Evolutionary conservation across 2,329 filamentous ascomycete species (phyloP), one percentile per base, ranked within the genome.

Genomic region (Dactylellina haptotyla): DNA sequence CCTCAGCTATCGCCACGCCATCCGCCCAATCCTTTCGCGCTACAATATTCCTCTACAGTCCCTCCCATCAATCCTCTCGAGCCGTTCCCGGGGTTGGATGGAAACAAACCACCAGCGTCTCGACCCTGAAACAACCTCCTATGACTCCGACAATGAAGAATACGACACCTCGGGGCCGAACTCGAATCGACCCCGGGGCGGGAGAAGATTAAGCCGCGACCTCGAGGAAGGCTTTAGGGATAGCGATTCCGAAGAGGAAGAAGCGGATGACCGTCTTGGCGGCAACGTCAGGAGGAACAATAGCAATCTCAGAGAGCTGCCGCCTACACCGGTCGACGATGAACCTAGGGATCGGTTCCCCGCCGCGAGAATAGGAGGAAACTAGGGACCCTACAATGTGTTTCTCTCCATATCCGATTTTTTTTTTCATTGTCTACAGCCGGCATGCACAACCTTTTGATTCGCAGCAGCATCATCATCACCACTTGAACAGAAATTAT

Each of bases 31-130:
- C 53, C 61, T 73, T 37, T 66, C 62, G 34, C 69, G 69, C 25
- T 73, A 73, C 48, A 73, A 73, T 28, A 73, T 73, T 41, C 69
- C 69, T 25, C 69, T 73, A 9, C 69, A 73, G 56, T 73, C 69
- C 23, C 61, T 73, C 37, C 69, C 69, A 16, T 73, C 69, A 20
- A 61, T 73, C 34, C 51, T 73, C 61, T 45, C 69, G 10, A 73
- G 34, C 30, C 69, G 69, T 48, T 73, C 69, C 25, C 56, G 69
- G 18, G 69, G 69, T 6, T 73, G 69, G 69, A 73, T 73, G 69
- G 69, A 73, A 46, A 34, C 53, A 18, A 62, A 45, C 45, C 62
- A 73, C 48, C 69, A 65, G 14, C 69, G 69, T 10, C 48, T 73
- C 9, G 59, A 73, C 16, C 69, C 69, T 4, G 61, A 73, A 39